Percentiles rank a stretch among this genome's conserved stretches.
These are phyloP conservation scores for Peterozyma xylosa DNA, from an alignment of 805 yeast genomes.

Conservation along the genomic window DNA sequence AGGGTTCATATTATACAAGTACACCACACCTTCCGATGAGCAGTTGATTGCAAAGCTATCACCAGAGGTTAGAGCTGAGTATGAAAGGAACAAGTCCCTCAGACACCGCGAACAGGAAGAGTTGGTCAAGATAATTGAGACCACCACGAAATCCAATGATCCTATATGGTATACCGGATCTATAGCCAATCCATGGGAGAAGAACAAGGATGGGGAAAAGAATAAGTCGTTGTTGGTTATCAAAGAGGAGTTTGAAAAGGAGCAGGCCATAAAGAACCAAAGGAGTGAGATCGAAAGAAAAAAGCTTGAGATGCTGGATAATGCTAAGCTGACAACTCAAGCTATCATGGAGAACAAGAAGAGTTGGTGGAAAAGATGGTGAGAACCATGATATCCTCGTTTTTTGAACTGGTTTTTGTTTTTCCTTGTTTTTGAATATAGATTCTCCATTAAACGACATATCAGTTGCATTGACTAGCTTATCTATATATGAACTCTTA, in stretches of 20 bases:
- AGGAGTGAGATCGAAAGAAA: slow-evolving; percentile 30
- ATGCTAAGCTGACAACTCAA: slow-evolving; percentile 19
- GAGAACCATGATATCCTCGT: too few species aligned
- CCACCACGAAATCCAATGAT: slow-evolving; percentile 60
- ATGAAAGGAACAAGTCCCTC: slow-evolving; percentile 54
- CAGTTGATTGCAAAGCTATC: slow-evolving; percentile 65
- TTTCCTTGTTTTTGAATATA: too few species aligned
- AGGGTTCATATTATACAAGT: slow-evolving; percentile 67
- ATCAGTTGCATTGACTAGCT: too few species aligned
- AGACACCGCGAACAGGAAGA: slow-evolving; percentile 65
- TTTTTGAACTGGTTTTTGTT: too few species aligned
- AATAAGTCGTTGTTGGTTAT: slow-evolving; percentile 29
- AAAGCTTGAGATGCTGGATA: slow-evolving; percentile 29
- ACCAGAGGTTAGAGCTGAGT: slow-evolving; percentile 76
- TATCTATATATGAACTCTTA: too few species aligned
- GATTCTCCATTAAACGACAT: too few species aligned
- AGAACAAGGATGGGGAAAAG: slow-evolving; percentile 25
- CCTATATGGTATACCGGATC: slow-evolving; percentile 82
- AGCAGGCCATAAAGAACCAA: slow-evolving; percentile 32
- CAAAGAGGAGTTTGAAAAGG: slow-evolving; percentile 39
- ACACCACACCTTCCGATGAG: slow-evolving; percentile 81
- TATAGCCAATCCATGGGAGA: slow-evolving; percentile 61
- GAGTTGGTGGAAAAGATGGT: too few species aligned
- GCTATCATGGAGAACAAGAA: slow-evolving; percentile 3
- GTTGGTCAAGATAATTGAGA: slow-evolving; percentile 56